phyloP scores from a whole-genome alignment of 1,139 yeast species.

The Suhomyces atakaporum region DNA sequence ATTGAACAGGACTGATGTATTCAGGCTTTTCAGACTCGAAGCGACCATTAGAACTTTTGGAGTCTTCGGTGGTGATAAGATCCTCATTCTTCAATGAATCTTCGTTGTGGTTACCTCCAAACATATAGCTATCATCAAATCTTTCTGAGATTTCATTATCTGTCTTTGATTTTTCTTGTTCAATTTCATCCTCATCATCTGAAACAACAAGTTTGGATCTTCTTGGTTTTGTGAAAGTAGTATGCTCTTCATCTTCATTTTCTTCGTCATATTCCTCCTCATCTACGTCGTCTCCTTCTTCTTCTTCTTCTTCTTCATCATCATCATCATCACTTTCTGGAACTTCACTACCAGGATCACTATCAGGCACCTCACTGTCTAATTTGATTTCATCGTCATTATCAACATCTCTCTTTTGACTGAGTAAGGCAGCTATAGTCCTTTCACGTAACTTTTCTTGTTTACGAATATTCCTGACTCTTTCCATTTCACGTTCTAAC shows the following conservation, averaged over 20 bases:
- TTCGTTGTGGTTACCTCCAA: slow-evolving; percentile 27
- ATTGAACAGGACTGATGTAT: slow-evolving; percentile 6
- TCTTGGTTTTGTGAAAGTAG: slow-evolving; percentile 8
- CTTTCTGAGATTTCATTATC: slow-evolving; percentile 19
- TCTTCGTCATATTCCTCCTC: slow-evolving; percentile 23
- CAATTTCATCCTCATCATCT: slow-evolving; percentile 22
- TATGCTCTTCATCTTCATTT: slow-evolving; percentile 10
- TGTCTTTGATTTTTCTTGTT: slow-evolving; percentile 17
- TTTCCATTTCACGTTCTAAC: slow-evolving; percentile 62
- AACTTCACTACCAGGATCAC: slow-evolving; percentile 16
- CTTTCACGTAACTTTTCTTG: slow-evolving; percentile 48
- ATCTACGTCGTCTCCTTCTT: slow-evolving; percentile 23
- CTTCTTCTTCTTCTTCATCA: slow-evolving; percentile 23
- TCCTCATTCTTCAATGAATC: slow-evolving; percentile 18
- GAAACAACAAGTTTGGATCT: slow-evolving; percentile 13
- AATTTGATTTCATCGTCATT: slow-evolving; percentile 20
- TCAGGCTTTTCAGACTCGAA: slow-evolving; percentile 4
- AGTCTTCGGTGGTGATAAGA: slow-evolving; percentile 19
- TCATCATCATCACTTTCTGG: slow-evolving; percentile 8
- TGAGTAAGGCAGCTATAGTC: slow-evolving; percentile 36
- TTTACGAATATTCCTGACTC: slow-evolving; percentile 52
- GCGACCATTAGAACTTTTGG: slow-evolving; percentile 11
- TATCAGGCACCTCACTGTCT: slow-evolving; percentile 25
- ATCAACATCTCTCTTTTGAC: slow-evolving; percentile 21
- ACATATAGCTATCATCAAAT: slow-evolving; percentile 40